Evolutionary conservation across 192 early-diverging fungal genomes (phyloP), one percentile per base, ranked within the genome.

Genomic region (Chytriomyces confervae): DNA sequence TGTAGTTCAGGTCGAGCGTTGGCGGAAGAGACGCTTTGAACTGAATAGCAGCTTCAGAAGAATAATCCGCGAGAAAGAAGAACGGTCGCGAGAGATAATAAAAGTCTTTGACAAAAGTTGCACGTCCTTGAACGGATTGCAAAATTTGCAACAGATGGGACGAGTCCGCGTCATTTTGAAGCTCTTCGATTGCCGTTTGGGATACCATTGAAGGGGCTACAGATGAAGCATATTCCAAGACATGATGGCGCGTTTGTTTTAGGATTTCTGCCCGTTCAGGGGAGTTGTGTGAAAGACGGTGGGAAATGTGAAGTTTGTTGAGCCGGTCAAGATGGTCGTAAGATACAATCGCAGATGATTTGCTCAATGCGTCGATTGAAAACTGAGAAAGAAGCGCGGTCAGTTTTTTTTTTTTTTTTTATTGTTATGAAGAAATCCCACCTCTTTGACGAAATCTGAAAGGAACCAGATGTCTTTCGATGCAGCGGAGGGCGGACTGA

Each of bases 241-340:
- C 45, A 62, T 29, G 43, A 27, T 2, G 6, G 27, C 63, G 11
- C 20, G 11, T 64, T 16, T 8, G 11, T 36, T 48, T 6, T 16
- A 50, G 18, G 18, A 50, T n/a, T 3, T 23, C n/a, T 11, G 10
- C 47, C 1, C 36, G 62, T 49, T n/a, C 27, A 46, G 18, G 63
- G 74, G 62, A n/a, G 47, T 47, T 44, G 36, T 10, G 16, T 29
- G 51, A 53, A 24, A 85, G 76, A n/a, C 68, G 24, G 24, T 77
- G 71, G 0, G 60, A 75, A 71, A 87, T 82, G 77, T 95, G 92
- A 47, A 89, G 89, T 72, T 92, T 91, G 80, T 95, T 94, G 47
- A 95, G 85, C 83, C 87, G 90, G 75, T 93, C 89, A 11, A 95
- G 78, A 75, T 92, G 93, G n/a, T 89, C 87, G 50, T 84, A 84